A percentile compares a stretch with the other conserved stretches of the same genome.
phyloP scores from a whole-genome alignment of 1,284 basidiomycete species.

The Papiliotrema nemorosa region DNA sequence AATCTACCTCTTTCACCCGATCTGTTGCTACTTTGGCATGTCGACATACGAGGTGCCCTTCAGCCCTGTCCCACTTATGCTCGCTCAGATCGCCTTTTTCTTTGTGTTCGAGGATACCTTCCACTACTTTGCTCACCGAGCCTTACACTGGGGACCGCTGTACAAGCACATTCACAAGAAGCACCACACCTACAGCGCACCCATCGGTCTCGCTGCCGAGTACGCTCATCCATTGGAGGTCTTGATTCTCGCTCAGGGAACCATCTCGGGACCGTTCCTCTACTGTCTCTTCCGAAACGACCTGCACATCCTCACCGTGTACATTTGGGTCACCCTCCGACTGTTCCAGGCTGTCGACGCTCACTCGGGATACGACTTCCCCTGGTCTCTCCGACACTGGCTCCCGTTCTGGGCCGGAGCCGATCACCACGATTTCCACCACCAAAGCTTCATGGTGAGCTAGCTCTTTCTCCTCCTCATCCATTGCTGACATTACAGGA shows the following conservation, averaged over 20 bases:
- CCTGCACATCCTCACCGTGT: constrained; percentile 78
- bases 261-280: constrained; percentile 79
- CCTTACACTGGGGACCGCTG: constrained; percentile 80
- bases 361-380: constrained; percentile 97
- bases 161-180: constrained; percentile 99
- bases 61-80: constrained; percentile 66
- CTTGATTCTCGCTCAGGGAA: constrained; percentile 80
- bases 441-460: constrained; percentile 43
- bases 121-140: constrained; percentile 77
- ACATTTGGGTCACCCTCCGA: constrained; percentile 87
- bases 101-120: constrained; percentile 96
- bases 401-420: constrained; percentile 98
- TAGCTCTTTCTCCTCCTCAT: not conserved
- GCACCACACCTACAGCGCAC: constrained; percentile 60
- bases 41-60: constrained; percentile 85
- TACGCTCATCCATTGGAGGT: constrained; percentile 95
- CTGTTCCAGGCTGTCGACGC: constrained; percentile 98
- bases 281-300: constrained; percentile 60
- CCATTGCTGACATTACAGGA: constrained; percentile 25
- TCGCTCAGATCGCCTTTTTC: constrained; percentile 80
- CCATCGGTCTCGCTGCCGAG: constrained; percentile 67
- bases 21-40: constrained; percentile 87
- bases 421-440: constrained; percentile 96
- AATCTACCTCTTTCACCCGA: constrained; percentile 96
- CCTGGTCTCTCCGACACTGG: constrained; percentile 93